A percentile compares a stretch with the other conserved stretches of the same genome.
Evolutionary conservation across 805 yeast species (phyloP).

Genomic region (Saturnispora sanitii): DNA sequence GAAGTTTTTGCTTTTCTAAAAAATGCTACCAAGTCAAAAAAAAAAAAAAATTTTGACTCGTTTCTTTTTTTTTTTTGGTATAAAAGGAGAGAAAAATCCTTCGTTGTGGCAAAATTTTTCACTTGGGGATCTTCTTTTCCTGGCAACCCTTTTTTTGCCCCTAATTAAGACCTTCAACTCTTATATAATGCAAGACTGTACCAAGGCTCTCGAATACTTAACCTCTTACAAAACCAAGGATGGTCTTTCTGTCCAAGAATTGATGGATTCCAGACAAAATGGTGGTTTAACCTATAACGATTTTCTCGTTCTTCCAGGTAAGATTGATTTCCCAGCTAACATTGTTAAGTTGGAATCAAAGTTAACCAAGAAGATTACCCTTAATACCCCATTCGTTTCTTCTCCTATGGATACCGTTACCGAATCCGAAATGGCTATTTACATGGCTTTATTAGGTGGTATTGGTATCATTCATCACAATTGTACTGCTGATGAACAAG

Average conservation of each 20-base stretch:
- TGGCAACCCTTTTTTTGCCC: slow-evolving; percentile 21
- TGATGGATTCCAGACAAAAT: slow-evolving; percentile 82
- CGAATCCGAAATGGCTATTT: slow-evolving; percentile 93
- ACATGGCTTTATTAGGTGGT: slow-evolving; percentile 98
- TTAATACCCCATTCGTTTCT: slow-evolving; percentile 91
- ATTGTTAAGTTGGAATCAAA: slow-evolving; percentile 71
- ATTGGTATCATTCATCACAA: slow-evolving; percentile 98
- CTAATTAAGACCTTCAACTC: slow-evolving; percentile 1
- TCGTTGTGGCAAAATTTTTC: neutral
- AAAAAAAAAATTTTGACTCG: slow-evolving; percentile 4
- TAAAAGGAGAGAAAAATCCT: slow-evolving; percentile 6
- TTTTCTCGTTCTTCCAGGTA: slow-evolving; percentile 90
- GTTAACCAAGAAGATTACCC: slow-evolving; percentile 82
- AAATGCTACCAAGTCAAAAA: neutral
- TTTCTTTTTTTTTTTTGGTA: slow-evolving; percentile 4
- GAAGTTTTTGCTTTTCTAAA: too few relatives aligned
- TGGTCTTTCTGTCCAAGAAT: slow-evolving; percentile 72
- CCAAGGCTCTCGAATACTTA: slow-evolving; percentile 62
- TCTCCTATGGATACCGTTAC: slow-evolving; percentile 99
- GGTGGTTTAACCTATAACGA: slow-evolving; percentile 98
- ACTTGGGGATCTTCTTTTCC: slow-evolving; percentile 12
- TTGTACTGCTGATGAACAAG: slow-evolving; percentile 94
- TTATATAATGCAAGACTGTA: slow-evolving; percentile 26
- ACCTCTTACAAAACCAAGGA: slow-evolving; percentile 60
- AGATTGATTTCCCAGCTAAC: slow-evolving; percentile 78